Evolutionary conservation across 371 early-diverging fungal genomes (phyloP), one percentile per base, ranked within the genome.

Genomic region (Chytridium lagenaria): DNA sequence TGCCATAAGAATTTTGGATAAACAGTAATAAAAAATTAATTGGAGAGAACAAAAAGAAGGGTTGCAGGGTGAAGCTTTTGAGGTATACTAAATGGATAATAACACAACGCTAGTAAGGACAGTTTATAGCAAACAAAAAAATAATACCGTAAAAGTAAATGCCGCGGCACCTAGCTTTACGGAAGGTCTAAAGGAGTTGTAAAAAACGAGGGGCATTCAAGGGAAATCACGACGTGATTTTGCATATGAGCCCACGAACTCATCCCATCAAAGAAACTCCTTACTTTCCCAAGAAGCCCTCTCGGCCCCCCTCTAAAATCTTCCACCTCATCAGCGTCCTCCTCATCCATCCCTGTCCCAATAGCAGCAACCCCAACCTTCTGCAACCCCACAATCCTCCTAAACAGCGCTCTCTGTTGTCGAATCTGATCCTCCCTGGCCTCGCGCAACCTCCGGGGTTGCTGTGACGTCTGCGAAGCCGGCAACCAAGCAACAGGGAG

Each of bases 401-500:
- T 36, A 31, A 77, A 77, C 50, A 78, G 52, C 26, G 59, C 72
- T 19, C 72, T 50, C 72, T 85, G 85, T 1, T 10, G 31, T 30
- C 64, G 2, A 1, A 59, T 50, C 74, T 81, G 82, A 33, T 73
- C 79, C 37, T 73, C 71, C 15, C 85, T 61, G 40, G 79, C 80
- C 40, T 72, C 77, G 22, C 38, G 38, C 28, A 82, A 52, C 2
- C 67, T 55, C 34, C 64, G 67, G 15, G 81, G 79, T 55, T 79
- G 83, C 28, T 30, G 12, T 50, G 65, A 50, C n/a, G 36, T 22
- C 23, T 55, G 59, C 1, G 69, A 38, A 26, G 76, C 72, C 19
- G 78, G 77, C 1, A 81, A 67, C 85, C 85, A 85, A 15, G 81
- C 72, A 0, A 85, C 70, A 12, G 85, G 85, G 15, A 85, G 73